These are phyloP conservation scores for Mortierella sp. DNA, from an alignment of 371 early-diverging fungal species.

Conservation along the genomic window DNA sequence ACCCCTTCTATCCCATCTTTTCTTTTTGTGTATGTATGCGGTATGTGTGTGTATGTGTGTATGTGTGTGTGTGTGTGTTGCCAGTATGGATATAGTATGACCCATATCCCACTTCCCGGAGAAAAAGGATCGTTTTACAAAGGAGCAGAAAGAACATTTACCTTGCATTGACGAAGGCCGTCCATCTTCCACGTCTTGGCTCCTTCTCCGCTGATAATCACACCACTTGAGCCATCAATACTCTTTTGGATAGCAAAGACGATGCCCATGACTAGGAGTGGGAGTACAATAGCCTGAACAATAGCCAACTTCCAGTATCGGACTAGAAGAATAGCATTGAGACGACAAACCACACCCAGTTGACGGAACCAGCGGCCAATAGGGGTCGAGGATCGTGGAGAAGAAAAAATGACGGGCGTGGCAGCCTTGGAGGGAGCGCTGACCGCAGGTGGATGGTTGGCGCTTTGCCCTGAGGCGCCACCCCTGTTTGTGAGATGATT, in stretches of 20 bases:
- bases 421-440: constrained; percentile 6
- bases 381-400: constrained; percentile 30
- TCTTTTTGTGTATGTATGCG: too few relatives aligned
- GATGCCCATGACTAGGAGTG: constrained; percentile 27
- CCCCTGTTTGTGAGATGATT: too few relatives aligned
- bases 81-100: too few relatives aligned
- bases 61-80: too few relatives aligned
- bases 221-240: constrained; percentile 9
- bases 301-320: constrained; percentile 49
- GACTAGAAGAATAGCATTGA: constrained; percentile 29
- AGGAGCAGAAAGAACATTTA: constrained; percentile 1
- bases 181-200: constrained; percentile 37
- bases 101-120: too few relatives aligned
- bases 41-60: too few relatives aligned
- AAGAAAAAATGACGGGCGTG: constrained; percentile 23
- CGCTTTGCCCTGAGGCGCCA: background rate
- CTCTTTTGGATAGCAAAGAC: constrained; percentile 29
- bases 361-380: constrained; percentile 33
- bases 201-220: constrained; percentile 5
- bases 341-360: constrained; percentile 38
- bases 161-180: constrained; percentile 47
- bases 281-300: constrained; percentile 36
- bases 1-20: too few relatives aligned
- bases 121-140: too few relatives aligned
- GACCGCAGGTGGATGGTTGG: background rate